Conservation (phyloP, 2,329 filamentous ascomycete species). For the Penicillium sp. region DNA sequence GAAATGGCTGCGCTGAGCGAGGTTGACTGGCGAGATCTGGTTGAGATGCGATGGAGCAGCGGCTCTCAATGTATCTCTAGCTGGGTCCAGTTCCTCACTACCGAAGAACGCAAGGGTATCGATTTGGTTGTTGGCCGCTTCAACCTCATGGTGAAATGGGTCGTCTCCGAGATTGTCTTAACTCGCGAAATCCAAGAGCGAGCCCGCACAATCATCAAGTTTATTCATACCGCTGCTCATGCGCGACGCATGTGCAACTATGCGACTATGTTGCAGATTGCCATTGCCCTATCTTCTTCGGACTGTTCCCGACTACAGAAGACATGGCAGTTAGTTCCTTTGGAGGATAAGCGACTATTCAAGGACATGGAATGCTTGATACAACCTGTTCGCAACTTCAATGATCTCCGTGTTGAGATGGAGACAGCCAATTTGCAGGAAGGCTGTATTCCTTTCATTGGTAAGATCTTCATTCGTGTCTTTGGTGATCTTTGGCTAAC, state of each 20-base stretch:
- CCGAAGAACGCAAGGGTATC: slow-evolving; percentile 57
- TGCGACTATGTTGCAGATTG: slow-evolving; percentile 66
- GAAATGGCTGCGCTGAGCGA: slow-evolving; percentile 67
- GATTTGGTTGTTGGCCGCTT: slow-evolving; percentile 66
- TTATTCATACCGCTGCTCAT: slow-evolving; percentile 63
- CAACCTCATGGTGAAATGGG: slow-evolving; percentile 68
- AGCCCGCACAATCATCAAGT: slow-evolving; percentile 62
- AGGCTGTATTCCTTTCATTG: slow-evolving; percentile 67
- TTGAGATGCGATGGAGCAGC: slow-evolving; percentile 64
- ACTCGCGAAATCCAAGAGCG: slow-evolving; percentile 59
- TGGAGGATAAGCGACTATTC: slow-evolving; percentile 55
- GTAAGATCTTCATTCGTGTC: slow-evolving; percentile 33
- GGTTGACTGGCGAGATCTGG: slow-evolving; percentile 66
- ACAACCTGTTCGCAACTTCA: slow-evolving; percentile 64
- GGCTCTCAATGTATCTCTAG: slow-evolving; percentile 53
- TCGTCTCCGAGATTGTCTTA: slow-evolving; percentile 62
- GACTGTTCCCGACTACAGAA: slow-evolving; percentile 58
- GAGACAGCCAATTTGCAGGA: slow-evolving; percentile 59
- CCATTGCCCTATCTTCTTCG: slow-evolving; percentile 61
- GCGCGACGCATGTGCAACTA: slow-evolving; percentile 62
- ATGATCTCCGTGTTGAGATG: slow-evolving; percentile 64
- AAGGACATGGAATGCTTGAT: slow-evolving; percentile 61
- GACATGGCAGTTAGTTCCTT: slow-evolving; percentile 60
- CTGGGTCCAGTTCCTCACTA: slow-evolving; percentile 63
- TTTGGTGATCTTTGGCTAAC: not conserved